Evolutionary conservation across 805 yeast species (phyloP), one percentile per base, ranked within the genome.

Genomic region (Wickerhamomyces silvicola): DNA sequence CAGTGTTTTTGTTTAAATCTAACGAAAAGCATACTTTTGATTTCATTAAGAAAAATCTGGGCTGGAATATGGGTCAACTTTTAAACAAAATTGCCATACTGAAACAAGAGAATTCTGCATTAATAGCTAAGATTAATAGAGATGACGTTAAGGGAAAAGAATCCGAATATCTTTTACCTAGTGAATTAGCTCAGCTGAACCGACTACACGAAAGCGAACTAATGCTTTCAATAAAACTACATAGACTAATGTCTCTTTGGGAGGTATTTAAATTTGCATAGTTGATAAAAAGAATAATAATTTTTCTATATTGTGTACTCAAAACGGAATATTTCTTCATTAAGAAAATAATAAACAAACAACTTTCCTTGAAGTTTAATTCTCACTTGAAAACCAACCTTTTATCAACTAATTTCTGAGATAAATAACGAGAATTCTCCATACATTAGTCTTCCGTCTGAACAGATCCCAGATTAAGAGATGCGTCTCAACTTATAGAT

Each of bases 61-160:
- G 63, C 18, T 64, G 69, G 69, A 64, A 64, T 37, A 55, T 64
- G 34, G 68, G 66, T 1, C 59, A 61, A 14, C 46, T 81, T 19
- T 48, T 72, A 30, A 75, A 60, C 46, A 70, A 71, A 41, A 73
- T 77, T 64, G 75, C 70, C 32, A 54, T 56, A 12, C 50, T 78
- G 35, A 78, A 83, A 40, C 56, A 56, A 16, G 79, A 75, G 22
- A 77, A 86, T 52, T 63, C 70, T 22, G 75, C 80, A 6, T 66
- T 90, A 35, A 61, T 88, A 33, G 78, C 78, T 18, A 90, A 90
- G 56, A 78, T 88, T 35, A 81, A 80, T 41, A 72, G 98, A 59
- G 94, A 82, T 39, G 97, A 92, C 51, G 96, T 90, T 12, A 76
- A 74, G 48, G 94, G 92, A 2, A 72, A 73, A 42, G 95, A 85